Evolutionary conservation across 495 filamentous ascomycete species (phyloP).

Genomic region (Aspergillus bertholletiae): DNA sequence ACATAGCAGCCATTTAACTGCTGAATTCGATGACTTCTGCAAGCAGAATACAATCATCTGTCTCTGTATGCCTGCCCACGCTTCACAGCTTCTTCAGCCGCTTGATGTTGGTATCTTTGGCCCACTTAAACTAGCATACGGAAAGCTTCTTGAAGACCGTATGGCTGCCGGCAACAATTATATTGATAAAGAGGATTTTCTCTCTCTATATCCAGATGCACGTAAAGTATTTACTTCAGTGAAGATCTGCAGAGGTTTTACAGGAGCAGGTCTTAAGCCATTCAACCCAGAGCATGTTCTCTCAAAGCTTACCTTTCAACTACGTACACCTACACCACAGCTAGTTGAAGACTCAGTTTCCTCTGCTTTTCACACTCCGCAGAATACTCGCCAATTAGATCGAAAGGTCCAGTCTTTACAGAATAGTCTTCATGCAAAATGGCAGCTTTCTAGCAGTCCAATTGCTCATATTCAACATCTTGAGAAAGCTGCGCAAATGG

Average conservation of each 20-base stretch:
- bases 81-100: no score
- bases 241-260: not conserved
- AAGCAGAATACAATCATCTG: no score
- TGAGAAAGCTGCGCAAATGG: no score
- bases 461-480: no score
- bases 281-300: no score
- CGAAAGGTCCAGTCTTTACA: not conserved
- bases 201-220: no score
- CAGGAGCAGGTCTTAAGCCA: not conserved
- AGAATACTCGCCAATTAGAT: not conserved
- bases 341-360: not conserved
- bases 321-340: not conserved
- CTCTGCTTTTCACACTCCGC: not conserved
- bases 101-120: no score
- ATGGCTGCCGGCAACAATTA: no score
- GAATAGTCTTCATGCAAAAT: not conserved
- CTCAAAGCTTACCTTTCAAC: not conserved
- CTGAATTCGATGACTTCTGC: no score
- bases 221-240: not conserved
- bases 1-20: no score
- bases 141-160: not conserved
- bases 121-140: not conserved
- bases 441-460: not conserved
- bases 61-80: no score
- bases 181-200: no score